phyloP scores from a whole-genome alignment of 2,329 filamentous ascomycete genomes.

The Chaetomium sp. region DNA sequence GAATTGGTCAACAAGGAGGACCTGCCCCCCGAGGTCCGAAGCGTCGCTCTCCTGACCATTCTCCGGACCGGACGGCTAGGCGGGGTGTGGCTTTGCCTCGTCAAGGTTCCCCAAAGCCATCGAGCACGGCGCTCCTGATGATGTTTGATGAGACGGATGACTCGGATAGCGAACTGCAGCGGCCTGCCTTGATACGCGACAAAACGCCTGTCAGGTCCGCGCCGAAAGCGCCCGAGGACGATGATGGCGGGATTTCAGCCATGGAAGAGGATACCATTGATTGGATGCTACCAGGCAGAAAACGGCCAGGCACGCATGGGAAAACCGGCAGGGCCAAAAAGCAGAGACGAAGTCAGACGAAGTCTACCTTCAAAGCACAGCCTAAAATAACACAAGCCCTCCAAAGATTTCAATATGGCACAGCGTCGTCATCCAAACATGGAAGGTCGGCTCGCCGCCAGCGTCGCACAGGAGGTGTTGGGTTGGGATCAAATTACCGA shows the following conservation, averaged over 20 bases:
- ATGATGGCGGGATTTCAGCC: slow-evolving; percentile 26
- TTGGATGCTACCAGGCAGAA: slow-evolving; percentile 40
- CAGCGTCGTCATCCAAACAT: background rate
- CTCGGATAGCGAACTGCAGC: slow-evolving; percentile 24
- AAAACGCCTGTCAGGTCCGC: background rate
- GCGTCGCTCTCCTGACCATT: slow-evolving; percentile 29
- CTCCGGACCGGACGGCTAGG: slow-evolving; percentile 35
- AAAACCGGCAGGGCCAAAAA: slow-evolving; percentile 27
- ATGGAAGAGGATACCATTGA: slow-evolving; percentile 49
- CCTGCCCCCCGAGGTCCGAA: slow-evolving; percentile 27
- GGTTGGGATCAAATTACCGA: slow-evolving; percentile 8
- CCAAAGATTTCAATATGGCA: slow-evolving; percentile 16
- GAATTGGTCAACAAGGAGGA: slow-evolving; percentile 44
- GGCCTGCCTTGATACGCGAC: background rate
- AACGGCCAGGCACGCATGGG: slow-evolving; percentile 29
- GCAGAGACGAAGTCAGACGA: slow-evolving; percentile 25
- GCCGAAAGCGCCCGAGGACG: slow-evolving; percentile 7
- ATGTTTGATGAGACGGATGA: slow-evolving; percentile 45
- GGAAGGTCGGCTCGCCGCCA: slow-evolving; percentile 5
- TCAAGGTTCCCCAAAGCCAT: slow-evolving; percentile 27
- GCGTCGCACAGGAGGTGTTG: background rate
- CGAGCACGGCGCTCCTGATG: slow-evolving; percentile 30
- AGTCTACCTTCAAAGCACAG: slow-evolving; percentile 30
- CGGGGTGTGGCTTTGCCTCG: slow-evolving; percentile 46
- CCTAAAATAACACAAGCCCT: slow-evolving; percentile 29